Percentiles rank a stretch among this genome's conserved stretches.
Evolutionary conservation across 2,329 filamentous ascomycete genomes (phyloP).

Genomic region (Colletotrichum melonis): DNA sequence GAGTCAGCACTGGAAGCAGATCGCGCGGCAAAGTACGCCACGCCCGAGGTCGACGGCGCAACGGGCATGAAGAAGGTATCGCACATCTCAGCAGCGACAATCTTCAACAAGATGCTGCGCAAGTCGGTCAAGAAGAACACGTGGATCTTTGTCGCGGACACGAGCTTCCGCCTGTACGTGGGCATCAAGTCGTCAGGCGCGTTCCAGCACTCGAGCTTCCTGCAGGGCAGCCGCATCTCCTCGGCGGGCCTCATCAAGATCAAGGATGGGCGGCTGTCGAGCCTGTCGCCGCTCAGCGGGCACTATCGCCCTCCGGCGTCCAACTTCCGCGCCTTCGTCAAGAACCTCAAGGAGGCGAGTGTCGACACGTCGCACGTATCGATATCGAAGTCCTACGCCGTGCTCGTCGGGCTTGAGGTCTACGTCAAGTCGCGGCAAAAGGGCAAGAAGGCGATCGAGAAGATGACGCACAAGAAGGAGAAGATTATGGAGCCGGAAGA

Average conservation of each 20-base stretch:
- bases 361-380: conserved; percentile 84
- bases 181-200: conserved; percentile 90
- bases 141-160: conserved; percentile 95
- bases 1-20: conserved; percentile 67
- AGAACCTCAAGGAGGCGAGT: conserved; percentile 75
- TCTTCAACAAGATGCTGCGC: conserved; percentile 83
- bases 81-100: conserved; percentile 76
- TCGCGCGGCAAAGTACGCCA: conserved; percentile 73
- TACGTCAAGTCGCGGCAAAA: conserved; percentile 78
- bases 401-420: conserved; percentile 84
- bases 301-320: conserved; percentile 87
- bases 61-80: conserved; percentile 66
- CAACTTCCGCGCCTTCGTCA: conserved; percentile 86
- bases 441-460: conserved; percentile 66
- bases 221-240: conserved; percentile 83
- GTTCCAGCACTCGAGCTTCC: conserved; percentile 92
- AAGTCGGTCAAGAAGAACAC: conserved; percentile 87
- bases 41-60: conserved; percentile 69
- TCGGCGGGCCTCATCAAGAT: conserved; percentile 89
- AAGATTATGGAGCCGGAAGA: conserved; percentile 72
- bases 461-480: conserved; percentile 64
- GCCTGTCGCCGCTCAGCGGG: conserved; percentile 77
- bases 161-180: conserved; percentile 85
- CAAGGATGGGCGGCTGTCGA: conserved; percentile 80
- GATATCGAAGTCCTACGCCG: conserved; percentile 84